A percentile compares a stretch with the other conserved stretches of the same genome.
These are phyloP conservation scores for Suillus placidus DNA, from an alignment of 768 basidiomycete species.

Conservation along the genomic window DNA sequence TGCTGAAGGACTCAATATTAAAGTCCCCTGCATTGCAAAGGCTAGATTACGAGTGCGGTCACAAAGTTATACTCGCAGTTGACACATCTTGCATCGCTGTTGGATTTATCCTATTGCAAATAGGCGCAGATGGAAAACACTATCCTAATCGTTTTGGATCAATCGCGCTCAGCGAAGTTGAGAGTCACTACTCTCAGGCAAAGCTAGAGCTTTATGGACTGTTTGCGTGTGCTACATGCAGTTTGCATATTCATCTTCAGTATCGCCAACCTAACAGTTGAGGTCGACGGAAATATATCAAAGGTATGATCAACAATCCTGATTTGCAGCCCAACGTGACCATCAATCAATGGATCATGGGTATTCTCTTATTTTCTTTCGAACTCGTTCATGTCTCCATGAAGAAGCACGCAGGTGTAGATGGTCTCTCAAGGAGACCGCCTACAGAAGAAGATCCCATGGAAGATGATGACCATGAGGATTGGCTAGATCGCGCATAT, in stretches of 20 bases:
- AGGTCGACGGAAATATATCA: constrained; percentile 33
- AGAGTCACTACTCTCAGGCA: constrained; percentile 19
- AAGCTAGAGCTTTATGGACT: constrained; percentile 32
- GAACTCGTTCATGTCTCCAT: constrained; percentile 32
- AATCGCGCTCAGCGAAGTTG: constrained; percentile 36
- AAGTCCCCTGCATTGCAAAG: too few relatives aligned
- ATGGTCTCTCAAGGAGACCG: background rate
- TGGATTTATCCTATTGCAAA: too few relatives aligned
- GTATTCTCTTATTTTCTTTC: constrained; percentile 32
- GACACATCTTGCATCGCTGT: too few relatives aligned
- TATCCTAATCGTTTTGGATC: constrained; percentile 40
- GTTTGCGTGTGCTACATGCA: constrained; percentile 22
- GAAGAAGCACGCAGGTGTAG: background rate
- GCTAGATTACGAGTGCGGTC: too few relatives aligned
- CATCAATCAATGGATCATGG: constrained; percentile 31
- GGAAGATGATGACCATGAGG: background rate
- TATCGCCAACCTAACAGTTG: constrained; percentile 25
- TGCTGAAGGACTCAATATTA: too few relatives aligned
- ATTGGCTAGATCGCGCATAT: background rate
- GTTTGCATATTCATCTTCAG: constrained; percentile 31
- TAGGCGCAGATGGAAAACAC: constrained; percentile 16
- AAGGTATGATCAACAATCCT: constrained; percentile 39
- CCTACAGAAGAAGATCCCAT: background rate
- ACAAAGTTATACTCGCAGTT: too few relatives aligned
- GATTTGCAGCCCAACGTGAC: constrained; percentile 34